Evolutionary conservation across 345 rosid species (phyloP), one percentile per base, ranked within the genome.

Genomic region (Arabis alpina): DNA sequence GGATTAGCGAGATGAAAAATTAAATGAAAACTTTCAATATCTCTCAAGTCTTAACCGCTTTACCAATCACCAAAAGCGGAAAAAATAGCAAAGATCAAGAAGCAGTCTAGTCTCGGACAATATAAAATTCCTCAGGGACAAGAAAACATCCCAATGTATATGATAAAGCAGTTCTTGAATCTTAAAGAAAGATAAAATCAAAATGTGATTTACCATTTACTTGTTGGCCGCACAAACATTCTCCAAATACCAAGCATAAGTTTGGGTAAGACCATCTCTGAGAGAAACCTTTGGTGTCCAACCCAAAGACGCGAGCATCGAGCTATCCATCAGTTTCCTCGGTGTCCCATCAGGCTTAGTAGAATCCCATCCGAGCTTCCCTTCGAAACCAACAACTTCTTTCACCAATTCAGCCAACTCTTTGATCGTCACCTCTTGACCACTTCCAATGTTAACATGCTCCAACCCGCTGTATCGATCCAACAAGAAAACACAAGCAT

Each of bases 261-360:
- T 94, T 58, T 82, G 92, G 19, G 72, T 65, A 47, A 94, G 95
- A 1, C 99, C 99, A 61, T 89, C 98, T 72, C 67, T 84, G 3
- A 91, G 61, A 4, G 91, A 78, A 51, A 91, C 25, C 84, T 89
- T 89, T 0, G 99, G 86, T 2, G 54, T 69, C 98, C 98, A 94
- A 4, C 97, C 99, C 80, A 94, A 79, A 10, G 75, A 81, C 0
- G 87, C 82, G 1, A 91, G 85, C 86, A 83, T 89, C 0, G 99
- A 84, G 81, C 84, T 91, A 71, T 94, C 98, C 98, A 94, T 94
- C 59, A 94, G 83, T 80, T 94, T 94, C 83, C 98, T 80, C 0
- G 98, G 98, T n/a, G 98, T 91, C 59, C 98, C 99, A 37, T 94
- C 99, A 0, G 96, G 99, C 75, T 94, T 94, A 0, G 87, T 80